Conservation (phyloP, 1,284 basidiomycete genomes). For the Bjerkandera adusta region DNA sequence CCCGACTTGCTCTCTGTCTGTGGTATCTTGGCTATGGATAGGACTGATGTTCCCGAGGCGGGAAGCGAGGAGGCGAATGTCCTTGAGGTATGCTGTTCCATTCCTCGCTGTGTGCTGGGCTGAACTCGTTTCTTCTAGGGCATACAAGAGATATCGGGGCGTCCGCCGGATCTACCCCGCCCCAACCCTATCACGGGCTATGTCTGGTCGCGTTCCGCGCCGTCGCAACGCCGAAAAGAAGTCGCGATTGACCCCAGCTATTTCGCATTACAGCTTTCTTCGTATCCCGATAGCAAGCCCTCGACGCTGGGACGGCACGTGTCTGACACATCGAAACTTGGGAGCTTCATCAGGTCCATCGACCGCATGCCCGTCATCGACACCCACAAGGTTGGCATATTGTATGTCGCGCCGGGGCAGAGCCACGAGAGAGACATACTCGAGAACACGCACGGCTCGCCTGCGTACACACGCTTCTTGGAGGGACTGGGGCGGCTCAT, state of each 20-base stretch:
- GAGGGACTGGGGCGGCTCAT: conserved; percentile 89
- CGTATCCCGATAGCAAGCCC: conserved; percentile 60
- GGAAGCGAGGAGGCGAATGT: conserved; percentile 6
- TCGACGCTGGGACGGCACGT: conserved; percentile 42
- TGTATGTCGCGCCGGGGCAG: conserved; percentile 96
- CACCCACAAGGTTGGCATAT: conserved; percentile 94
- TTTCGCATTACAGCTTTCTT: conserved; percentile 84
- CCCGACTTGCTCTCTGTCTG: conserved; percentile 75
- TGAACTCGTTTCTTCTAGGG: conserved; percentile 8
- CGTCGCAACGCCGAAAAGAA: conserved; percentile 83
- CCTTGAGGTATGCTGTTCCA: conserved; percentile 6
- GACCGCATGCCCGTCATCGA: conserved; percentile 95
- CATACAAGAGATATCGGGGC: conserved; percentile 5
- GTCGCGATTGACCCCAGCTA: conserved; percentile 87
- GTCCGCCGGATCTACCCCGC: conserved; percentile 14
- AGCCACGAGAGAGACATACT: conserved; percentile 85
- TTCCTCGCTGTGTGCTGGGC: not conserved
- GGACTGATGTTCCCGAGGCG: conserved; percentile 24
- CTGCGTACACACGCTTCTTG: conserved; percentile 92
- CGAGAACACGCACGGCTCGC: conserved; percentile 89
- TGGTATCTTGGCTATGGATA: conserved; percentile 73
- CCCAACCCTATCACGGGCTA: conserved; percentile 74
- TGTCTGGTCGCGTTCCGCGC: conserved; percentile 83
- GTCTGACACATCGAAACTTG: conserved; percentile 52
- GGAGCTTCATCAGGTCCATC: conserved; percentile 64